These are phyloP conservation scores for Beverwykella pulmonaria DNA, from an alignment of 495 filamentous ascomycete genomes.

Conservation along the genomic window DNA sequence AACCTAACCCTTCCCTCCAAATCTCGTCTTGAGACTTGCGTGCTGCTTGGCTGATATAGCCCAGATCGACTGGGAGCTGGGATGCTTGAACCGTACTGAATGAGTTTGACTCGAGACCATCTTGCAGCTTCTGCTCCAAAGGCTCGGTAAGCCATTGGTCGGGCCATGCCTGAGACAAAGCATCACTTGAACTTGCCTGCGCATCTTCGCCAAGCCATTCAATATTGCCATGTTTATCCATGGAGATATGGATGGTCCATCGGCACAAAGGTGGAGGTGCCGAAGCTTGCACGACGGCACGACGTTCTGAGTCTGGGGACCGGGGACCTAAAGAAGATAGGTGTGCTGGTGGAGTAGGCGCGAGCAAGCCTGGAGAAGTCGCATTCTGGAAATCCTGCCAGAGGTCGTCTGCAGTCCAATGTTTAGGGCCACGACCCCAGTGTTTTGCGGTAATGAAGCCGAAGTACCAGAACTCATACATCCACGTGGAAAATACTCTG, in stretches of 20 bases:
- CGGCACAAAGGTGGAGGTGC: constrained; percentile 39
- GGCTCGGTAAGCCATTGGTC: neutral
- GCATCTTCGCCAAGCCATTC: neutral
- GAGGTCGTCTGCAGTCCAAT: constrained; percentile 41
- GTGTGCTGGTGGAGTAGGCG: neutral
- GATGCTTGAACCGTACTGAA: constrained; percentile 40
- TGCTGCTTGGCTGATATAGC: constrained; percentile 39
- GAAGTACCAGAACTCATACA: constrained; percentile 52
- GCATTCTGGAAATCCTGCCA: constrained; percentile 31
- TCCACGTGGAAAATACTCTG: constrained; percentile 41
- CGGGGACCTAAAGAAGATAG: neutral
- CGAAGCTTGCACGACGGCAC: constrained; percentile 9
- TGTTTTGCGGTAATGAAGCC: constrained; percentile 50
- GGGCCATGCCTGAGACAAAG: constrained; percentile 42
- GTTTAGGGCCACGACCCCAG: constrained; percentile 48
- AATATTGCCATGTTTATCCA: neutral
- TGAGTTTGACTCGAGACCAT: constrained; percentile 42
- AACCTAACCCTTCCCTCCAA: constrained; percentile 46
- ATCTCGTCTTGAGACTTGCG: constrained; percentile 38
- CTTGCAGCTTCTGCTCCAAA: constrained; percentile 36
- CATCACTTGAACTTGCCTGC: constrained; percentile 29
- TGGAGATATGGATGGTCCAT: constrained; percentile 42
- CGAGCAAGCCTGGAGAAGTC: neutral
- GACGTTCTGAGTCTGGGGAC: neutral
- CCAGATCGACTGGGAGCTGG: constrained; percentile 41